Evolutionary conservation across 139 green algal species (phyloP), one percentile per base, ranked within the genome.

Genomic region (Closterium sp.): DNA sequence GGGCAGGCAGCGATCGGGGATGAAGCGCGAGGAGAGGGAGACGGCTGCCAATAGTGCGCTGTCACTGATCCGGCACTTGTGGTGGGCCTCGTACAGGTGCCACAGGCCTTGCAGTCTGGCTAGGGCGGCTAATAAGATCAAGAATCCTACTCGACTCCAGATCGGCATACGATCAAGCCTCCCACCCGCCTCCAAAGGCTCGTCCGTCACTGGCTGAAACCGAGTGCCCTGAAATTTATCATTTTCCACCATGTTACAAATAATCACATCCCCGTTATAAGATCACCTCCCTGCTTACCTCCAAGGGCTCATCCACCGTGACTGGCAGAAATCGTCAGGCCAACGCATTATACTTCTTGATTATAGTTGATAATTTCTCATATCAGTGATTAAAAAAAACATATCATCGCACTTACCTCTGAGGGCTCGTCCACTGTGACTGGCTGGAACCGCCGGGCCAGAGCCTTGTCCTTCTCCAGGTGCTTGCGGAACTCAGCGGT

Each of bases 361-460:
- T 10, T 1, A 66, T 9, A 66, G n/a, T n/a, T n/a, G 4, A 66
- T 1, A 66, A 66, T 9, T 10, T 23, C 38, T 1, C 38, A 66
- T 66, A 66, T 12, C 3, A 9, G 38, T 12, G 38, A 1, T 66
- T 23, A 23, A 66, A 12, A 1, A 66, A 10, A 55, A 55, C 36
- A 55, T 6, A 55, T 55, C 38, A 8, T 16, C n/a, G 10, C 81
- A 85, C 81, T 38, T 8, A 93, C 90, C 88, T 93, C 64, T 21
- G 64, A 87, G 5, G 90, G 90, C 87, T 93, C 90, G n/a, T 86
- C 38, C 30, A 93, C 90, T 88, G 93, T 93, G 3, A 93, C 90
- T 12, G 90, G 90, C 7, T 99, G 98, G 94, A 99, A 99, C 66
- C 98, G 96, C 33, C 98, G 95, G 94, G 98, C 96, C 84, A 99